phyloP scores from a whole-genome alignment of 495 filamentous ascomycete species.

The Articulospora tetracladia region DNA sequence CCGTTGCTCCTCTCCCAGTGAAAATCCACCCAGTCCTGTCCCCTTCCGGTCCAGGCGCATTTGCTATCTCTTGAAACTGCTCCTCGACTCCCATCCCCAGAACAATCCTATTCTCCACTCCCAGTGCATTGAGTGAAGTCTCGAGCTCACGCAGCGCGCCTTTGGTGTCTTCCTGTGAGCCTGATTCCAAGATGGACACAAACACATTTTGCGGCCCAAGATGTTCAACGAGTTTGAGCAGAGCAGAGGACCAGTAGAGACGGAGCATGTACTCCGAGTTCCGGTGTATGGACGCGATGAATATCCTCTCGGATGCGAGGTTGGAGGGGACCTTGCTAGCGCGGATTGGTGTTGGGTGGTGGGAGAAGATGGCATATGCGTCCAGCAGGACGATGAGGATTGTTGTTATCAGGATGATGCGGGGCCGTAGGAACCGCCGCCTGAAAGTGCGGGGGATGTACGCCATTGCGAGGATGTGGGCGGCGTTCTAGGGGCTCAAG shows the following conservation, averaged over 20 bases:
- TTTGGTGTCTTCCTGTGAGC: slow-evolving; percentile 69
- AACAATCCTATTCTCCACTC: slow-evolving; percentile 50
- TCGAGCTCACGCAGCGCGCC: slow-evolving; percentile 59
- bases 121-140: slow-evolving; percentile 42
- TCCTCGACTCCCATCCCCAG: slow-evolving; percentile 34
- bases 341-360: neutral
- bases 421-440: neutral
- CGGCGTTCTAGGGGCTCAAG: neutral
- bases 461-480: neutral
- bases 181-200: slow-evolving; percentile 66
- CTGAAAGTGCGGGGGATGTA: slow-evolving; percentile 9
- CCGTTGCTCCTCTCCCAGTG: slow-evolving; percentile 36
- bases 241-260: slow-evolving; percentile 55
- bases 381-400: slow-evolving; percentile 12
- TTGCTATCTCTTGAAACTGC: slow-evolving; percentile 53
- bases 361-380: neutral
- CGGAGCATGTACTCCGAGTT: slow-evolving; percentile 63
- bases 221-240: slow-evolving; percentile 49
- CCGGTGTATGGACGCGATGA: slow-evolving; percentile 67
- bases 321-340: neutral
- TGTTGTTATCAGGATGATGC: slow-evolving; percentile 3
- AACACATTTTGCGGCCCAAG: slow-evolving; percentile 66
- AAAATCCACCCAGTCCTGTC: slow-evolving; percentile 54
- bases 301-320: slow-evolving; percentile 35
- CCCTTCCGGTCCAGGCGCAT: slow-evolving; percentile 37